These are phyloP conservation scores for Orobanche coerulescens DNA, from an alignment of 257 asterid genomes.

Conservation along the genomic window DNA sequence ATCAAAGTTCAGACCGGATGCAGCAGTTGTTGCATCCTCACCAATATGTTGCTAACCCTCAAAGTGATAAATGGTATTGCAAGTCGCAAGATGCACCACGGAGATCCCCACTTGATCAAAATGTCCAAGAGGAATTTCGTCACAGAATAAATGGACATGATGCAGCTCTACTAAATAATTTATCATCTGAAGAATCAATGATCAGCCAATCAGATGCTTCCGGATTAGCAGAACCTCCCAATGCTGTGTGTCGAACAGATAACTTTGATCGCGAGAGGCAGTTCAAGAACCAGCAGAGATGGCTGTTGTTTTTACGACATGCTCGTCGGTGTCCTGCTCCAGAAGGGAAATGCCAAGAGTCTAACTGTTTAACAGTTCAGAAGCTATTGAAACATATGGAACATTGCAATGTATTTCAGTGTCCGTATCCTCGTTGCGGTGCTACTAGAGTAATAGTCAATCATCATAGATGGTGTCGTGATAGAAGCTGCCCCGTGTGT, in stretches of 20 bases:
- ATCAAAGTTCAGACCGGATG: slow-evolving; percentile 57
- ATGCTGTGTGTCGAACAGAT: slow-evolving; percentile 33
- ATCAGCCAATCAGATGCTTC: slow-evolving; percentile 48
- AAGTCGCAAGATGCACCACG: slow-evolving; percentile 54
- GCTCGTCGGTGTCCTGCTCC: slow-evolving; percentile 87
- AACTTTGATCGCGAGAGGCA: slow-evolving; percentile 54
- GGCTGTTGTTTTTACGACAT: slow-evolving; percentile 82
- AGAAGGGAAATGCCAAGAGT: slow-evolving; percentile 78
- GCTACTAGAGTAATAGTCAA: slow-evolving; percentile 41
- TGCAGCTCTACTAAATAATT: slow-evolving; percentile 57
- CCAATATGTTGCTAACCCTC: slow-evolving; percentile 41
- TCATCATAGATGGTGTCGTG: slow-evolving; percentile 64
- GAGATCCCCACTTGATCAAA: slow-evolving; percentile 38
- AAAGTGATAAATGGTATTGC: slow-evolving; percentile 57
- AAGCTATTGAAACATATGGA: slow-evolving; percentile 68
- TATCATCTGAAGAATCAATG: slow-evolving; percentile 59
- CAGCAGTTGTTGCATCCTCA: slow-evolving; percentile 45
- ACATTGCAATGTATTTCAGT: slow-evolving; percentile 50
- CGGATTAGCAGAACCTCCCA: slow-evolving; percentile 44
- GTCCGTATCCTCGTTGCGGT: slow-evolving; percentile 67
- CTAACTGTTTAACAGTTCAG: slow-evolving; percentile 54
- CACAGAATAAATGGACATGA: slow-evolving; percentile 61
- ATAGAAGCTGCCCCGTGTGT: slow-evolving; percentile 79
- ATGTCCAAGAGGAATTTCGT: slow-evolving; percentile 50
- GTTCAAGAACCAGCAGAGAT: slow-evolving; percentile 62